Evolutionary conservation across 371 early-diverging fungal genomes (phyloP).

Genomic region (Dinochytrium kinnereticum): DNA sequence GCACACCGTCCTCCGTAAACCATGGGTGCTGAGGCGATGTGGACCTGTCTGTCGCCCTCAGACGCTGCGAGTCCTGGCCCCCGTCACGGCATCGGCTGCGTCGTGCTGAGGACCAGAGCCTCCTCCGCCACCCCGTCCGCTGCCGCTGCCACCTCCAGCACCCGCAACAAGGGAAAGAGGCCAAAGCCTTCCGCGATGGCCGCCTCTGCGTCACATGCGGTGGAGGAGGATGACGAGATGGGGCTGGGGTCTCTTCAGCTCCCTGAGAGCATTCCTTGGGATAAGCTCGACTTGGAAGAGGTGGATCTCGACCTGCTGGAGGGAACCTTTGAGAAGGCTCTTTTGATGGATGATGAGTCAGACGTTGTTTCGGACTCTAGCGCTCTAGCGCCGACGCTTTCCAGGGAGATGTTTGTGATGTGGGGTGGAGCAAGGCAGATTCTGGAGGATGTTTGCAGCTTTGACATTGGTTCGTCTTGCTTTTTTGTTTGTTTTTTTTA

Average conservation of each 20-base stretch:
- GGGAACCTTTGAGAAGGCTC: neutral
- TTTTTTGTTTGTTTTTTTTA: too few species aligned
- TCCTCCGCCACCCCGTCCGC: neutral
- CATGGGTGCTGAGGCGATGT: neutral
- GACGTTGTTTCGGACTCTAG: neutral
- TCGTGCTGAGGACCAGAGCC: neutral
- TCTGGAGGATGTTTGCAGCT: neutral
- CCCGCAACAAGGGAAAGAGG: neutral
- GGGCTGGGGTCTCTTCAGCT: neutral
- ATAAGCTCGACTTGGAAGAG: neutral
- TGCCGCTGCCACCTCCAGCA: neutral
- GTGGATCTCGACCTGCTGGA: neutral
- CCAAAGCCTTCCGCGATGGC: neutral
- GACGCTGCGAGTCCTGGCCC: neutral
- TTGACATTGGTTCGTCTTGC: neutral
- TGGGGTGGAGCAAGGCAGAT: conserved; percentile 7
- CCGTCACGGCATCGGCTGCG: conserved; percentile 2
- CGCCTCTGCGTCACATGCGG: neutral
- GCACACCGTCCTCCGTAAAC: too few species aligned
- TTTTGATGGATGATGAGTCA: neutral
- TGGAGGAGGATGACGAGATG: neutral
- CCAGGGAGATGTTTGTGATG: neutral
- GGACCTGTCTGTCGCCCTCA: neutral
- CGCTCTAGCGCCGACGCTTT: neutral
- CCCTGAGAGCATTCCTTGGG: neutral